Percentiles rank a stretch among this genome's conserved stretches.
Evolutionary conservation across 1,284 basidiomycete species (phyloP).

Genomic region (Schizopora paradoxa): DNA sequence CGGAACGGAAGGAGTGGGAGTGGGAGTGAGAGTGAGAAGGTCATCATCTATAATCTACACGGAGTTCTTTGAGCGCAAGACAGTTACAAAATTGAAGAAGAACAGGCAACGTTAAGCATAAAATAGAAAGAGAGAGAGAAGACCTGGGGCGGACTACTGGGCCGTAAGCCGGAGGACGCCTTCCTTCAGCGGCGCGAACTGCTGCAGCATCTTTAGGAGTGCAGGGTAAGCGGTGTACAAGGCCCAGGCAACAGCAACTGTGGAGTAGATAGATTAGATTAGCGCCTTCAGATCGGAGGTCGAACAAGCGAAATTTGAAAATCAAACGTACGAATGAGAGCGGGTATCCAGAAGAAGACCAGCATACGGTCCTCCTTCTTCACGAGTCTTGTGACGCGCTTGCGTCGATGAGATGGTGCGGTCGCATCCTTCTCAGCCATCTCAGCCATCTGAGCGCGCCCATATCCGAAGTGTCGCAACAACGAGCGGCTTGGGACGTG

Average conservation of each 20-base stretch:
- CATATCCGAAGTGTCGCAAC: conserved; percentile 43
- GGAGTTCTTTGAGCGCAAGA: conserved; percentile 2
- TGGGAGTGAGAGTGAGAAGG: too few species aligned
- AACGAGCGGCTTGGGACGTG: conserved; percentile 22
- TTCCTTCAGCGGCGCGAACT: conserved; percentile 7
- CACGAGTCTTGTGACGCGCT: conserved; percentile 40
- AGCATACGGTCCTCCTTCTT: conserved; percentile 89
- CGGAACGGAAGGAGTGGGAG: too few species aligned
- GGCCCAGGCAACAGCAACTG: conserved; percentile 24
- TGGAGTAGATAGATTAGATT: too few species aligned
- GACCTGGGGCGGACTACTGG: too few species aligned
- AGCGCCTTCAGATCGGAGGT: conserved; percentile 1
- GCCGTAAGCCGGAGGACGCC: conserved; percentile 1
- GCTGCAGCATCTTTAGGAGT: conserved; percentile 35
- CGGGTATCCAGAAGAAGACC: conserved; percentile 90
- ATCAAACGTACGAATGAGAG: conserved; percentile 63
- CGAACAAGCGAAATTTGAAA: conserved; percentile 2
- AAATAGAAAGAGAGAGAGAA: neutral
- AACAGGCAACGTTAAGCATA: too few species aligned
- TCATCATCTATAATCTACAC: too few species aligned
- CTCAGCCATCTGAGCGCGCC: conserved; percentile 31
- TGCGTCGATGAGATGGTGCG: conserved; percentile 57
- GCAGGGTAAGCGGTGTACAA: conserved; percentile 20
- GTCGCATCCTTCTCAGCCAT: conserved; percentile 62
- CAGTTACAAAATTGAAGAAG: neutral